Conservation (phyloP, 805 yeast species). For the Candida rishiriensis region DNA sequence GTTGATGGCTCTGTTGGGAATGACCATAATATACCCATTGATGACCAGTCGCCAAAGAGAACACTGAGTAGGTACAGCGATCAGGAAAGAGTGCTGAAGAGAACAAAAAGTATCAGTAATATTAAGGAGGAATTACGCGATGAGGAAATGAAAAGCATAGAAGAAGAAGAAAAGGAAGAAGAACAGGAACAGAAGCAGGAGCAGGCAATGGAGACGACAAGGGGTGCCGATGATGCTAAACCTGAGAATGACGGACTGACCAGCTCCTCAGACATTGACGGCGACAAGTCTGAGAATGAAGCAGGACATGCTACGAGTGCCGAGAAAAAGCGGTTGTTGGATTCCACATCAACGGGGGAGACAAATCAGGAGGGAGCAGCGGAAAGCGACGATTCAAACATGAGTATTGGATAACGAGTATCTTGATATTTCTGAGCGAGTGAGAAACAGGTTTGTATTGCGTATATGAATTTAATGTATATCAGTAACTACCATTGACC, state of each 20-base stretch:
- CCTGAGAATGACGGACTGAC: too few species aligned
- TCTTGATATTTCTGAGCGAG: too few species aligned
- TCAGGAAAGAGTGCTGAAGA: conserved; percentile 11
- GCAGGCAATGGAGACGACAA: neutral
- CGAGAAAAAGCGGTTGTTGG: too few species aligned
- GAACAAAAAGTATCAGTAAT: conserved; percentile 14
- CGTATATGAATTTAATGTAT: too few species aligned
- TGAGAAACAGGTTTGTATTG: too few species aligned
- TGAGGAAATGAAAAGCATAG: neutral
- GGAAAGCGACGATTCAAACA: conserved; percentile 1
- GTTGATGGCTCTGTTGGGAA: neutral
- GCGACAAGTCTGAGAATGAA: too few species aligned
- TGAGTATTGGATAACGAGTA: neutral
- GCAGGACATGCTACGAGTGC: too few species aligned
- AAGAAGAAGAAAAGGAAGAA: neutral
- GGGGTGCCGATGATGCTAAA: neutral
- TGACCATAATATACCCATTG: neutral
- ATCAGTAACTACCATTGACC: too few species aligned
- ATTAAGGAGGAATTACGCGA: conserved; percentile 4
- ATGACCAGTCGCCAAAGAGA: conserved; percentile 18
- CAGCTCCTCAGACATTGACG: too few species aligned
- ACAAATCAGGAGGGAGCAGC: neutral
- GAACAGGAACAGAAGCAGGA: neutral
- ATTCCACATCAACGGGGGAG: neutral
- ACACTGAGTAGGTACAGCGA: conserved; percentile 2